Conservation (phyloP, 345 rosid species). For the Boechera stricta region DNA sequence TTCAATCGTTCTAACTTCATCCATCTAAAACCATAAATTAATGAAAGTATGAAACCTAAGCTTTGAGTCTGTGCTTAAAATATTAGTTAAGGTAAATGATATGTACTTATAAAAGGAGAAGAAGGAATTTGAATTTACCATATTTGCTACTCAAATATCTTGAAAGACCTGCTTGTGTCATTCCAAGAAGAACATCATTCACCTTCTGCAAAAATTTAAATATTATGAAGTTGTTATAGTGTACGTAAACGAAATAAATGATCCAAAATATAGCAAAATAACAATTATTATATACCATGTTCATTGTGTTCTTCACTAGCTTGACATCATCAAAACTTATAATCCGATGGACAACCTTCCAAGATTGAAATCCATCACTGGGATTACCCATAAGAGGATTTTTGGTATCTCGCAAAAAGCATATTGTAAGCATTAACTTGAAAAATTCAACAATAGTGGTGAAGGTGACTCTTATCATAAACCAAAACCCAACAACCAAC, state of each 20-base stretch:
- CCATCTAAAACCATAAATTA: not conserved
- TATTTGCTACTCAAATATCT: slow-evolving; percentile 53
- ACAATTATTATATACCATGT: slow-evolving; percentile 2
- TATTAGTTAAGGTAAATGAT: not conserved
- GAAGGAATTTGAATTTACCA: slow-evolving; percentile 43
- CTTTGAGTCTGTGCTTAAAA: not conserved
- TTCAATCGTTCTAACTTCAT: not conserved
- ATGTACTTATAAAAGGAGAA: not conserved
- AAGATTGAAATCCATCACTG: not conserved
- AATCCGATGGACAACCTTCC: slow-evolving; percentile 48
- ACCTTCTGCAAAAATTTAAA: slow-evolving; percentile 52
- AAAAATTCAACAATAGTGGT: slow-evolving; percentile 55
- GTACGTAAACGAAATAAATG: not conserved
- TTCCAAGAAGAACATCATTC: slow-evolving; percentile 64
- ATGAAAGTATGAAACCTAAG: not conserved
- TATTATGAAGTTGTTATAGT: not conserved
- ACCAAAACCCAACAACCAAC: slow-evolving; percentile 49
- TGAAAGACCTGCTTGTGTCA: slow-evolving; percentile 65
- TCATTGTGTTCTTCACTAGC: slow-evolving; percentile 15
- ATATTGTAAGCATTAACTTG: slow-evolving; percentile 42
- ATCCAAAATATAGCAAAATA: not conserved
- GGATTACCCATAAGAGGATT: slow-evolving; percentile 51
- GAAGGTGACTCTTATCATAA: slow-evolving; percentile 43
- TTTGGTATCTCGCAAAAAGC: slow-evolving; percentile 49
- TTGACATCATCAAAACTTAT: slow-evolving; percentile 60